phyloP scores from a whole-genome alignment of 1,284 basidiomycete genomes.

The Fomitopsis betulina region DNA sequence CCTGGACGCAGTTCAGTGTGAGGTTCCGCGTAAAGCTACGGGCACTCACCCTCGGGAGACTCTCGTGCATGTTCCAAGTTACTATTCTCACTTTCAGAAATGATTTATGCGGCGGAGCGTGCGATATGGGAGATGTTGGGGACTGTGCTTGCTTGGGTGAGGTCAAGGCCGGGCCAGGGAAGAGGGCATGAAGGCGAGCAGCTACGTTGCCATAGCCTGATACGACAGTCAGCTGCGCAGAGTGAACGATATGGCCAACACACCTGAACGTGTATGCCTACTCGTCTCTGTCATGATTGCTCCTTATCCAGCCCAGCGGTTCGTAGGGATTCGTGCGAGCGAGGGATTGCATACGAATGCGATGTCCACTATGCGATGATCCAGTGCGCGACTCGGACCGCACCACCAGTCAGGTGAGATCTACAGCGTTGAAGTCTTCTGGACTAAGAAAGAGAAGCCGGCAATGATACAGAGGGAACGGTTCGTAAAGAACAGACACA shows the following conservation, averaged over 20 bases:
- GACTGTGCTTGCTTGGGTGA: background rate
- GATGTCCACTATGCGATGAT: background rate
- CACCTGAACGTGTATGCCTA: slow-evolving; percentile 11
- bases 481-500: too few relatives aligned
- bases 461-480: too few relatives aligned
- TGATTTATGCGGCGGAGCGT: slow-evolving; percentile 25
- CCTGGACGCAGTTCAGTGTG: slow-evolving; percentile 34
- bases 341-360: background rate
- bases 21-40: background rate
- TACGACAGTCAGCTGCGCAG: background rate
- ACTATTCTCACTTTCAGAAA: slow-evolving; percentile 47
- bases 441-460: too few relatives aligned
- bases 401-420: too few relatives aligned
- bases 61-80: slow-evolving; percentile 79
- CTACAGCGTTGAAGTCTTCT: too few relatives aligned
- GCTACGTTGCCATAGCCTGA: slow-evolving; percentile 31
- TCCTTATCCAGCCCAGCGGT: background rate
- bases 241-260: background rate
- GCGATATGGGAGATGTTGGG: slow-evolving; percentile 17
- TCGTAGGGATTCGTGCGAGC: background rate
- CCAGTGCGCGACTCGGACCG: background rate
- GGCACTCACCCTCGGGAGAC: slow-evolving; percentile 57
- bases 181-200: slow-evolving; percentile 39
- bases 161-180: slow-evolving; percentile 27
- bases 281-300: slow-evolving; percentile 8